Evolutionary conservation across 2,329 filamentous ascomycete genomes (phyloP).

Genomic region (Penicillium brevicompactum): DNA sequence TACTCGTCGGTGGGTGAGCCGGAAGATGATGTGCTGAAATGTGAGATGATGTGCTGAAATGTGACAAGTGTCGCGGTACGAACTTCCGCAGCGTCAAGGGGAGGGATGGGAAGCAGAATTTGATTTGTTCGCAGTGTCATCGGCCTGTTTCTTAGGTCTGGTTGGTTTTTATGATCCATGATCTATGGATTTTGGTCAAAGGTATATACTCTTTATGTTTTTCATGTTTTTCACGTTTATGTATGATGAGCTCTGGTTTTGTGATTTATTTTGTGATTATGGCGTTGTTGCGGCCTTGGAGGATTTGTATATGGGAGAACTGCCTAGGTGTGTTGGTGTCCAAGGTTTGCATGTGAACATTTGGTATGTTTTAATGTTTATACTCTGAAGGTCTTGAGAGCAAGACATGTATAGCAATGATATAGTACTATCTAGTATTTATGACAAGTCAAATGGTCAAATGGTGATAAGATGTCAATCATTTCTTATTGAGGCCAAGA

Average conservation of each 20-base stretch:
- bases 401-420: constrained; percentile 4
- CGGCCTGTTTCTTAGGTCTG: constrained; percentile 26
- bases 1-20: constrained; percentile 45
- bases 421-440: neutral
- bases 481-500: too few species aligned
- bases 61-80: constrained; percentile 60
- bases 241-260: constrained; percentile 1
- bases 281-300: neutral
- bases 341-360: neutral
- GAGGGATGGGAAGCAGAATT: constrained; percentile 54
- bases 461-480: too few species aligned
- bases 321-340: too few species aligned
- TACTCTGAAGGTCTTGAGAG: neutral
- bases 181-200: neutral
- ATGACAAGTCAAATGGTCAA: neutral
- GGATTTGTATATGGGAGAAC: neutral
- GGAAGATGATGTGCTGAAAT: constrained; percentile 56
- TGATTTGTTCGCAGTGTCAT: constrained; percentile 63
- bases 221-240: neutral
- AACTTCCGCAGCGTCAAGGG: constrained; percentile 65
- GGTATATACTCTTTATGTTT: neutral
- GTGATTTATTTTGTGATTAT: neutral
- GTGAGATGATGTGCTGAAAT: constrained; percentile 58
- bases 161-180: constrained; percentile 2
- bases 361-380: constrained; percentile 2